Evolutionary conservation across 1,284 basidiomycete species (phyloP).

Genomic region (Ceratobasidium sp.): DNA sequence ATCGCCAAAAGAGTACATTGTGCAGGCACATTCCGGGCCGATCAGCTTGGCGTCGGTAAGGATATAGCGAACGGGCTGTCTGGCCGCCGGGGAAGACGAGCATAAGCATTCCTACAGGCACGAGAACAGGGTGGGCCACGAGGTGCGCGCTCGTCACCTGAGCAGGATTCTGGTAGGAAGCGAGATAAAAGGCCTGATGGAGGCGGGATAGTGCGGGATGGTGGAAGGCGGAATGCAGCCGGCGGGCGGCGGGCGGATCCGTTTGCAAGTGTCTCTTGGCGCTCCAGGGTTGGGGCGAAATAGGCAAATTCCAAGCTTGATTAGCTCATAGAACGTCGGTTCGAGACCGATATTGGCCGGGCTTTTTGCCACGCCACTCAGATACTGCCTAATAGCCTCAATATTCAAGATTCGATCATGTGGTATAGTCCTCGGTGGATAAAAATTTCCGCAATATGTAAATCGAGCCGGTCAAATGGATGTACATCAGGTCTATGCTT

Average conservation of each 20-base stretch:
- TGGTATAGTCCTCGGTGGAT: too few relatives aligned
- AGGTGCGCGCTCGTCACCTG: neutral
- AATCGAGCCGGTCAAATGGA: neutral
- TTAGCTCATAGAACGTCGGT: conserved; percentile 12
- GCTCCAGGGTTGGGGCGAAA: too few relatives aligned
- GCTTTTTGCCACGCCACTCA: neutral
- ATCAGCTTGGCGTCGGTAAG: conserved; percentile 4
- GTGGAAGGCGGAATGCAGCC: neutral
- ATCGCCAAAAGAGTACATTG: neutral
- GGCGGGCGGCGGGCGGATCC: neutral
- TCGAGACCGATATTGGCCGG: conserved; percentile 5
- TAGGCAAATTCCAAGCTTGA: neutral
- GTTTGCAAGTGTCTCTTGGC: neutral
- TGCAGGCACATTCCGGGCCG: neutral
- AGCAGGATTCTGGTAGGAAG: neutral
- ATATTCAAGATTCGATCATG: too few relatives aligned
- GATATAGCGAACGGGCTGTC: neutral
- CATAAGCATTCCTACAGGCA: neutral
- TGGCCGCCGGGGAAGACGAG: neutral
- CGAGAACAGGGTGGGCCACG: neutral
- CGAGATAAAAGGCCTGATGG: neutral
- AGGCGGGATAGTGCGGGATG: neutral
- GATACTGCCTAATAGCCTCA: neutral
- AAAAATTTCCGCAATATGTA: neutral
- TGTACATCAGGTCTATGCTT: conserved; percentile 1